These are phyloP conservation scores for Hymenoscyphus linearis DNA, from an alignment of 2,329 filamentous ascomycete species.

Conservation along the genomic window DNA sequence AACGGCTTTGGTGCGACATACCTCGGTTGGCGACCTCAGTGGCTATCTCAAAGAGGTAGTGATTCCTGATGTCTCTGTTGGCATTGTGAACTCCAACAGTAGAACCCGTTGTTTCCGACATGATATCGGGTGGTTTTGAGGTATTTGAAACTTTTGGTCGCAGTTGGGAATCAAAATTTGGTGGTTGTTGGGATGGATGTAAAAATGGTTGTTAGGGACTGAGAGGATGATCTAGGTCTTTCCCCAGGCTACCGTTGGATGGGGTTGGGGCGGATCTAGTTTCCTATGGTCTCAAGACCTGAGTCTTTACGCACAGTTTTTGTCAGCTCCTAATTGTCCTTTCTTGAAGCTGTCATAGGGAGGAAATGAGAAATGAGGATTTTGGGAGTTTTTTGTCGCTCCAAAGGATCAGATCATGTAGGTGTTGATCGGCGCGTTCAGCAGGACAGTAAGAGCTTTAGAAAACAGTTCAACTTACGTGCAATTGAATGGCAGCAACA, in stretches of 20 bases:
- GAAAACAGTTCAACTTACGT: background rate
- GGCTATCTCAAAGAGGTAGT: conserved; percentile 92
- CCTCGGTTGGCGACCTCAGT: conserved; percentile 97
- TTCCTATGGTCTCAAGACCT: background rate
- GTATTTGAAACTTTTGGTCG: background rate
- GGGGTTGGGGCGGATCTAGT: background rate
- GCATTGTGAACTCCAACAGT: background rate
- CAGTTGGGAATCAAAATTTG: background rate
- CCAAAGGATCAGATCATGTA: background rate
- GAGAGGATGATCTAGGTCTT: background rate
- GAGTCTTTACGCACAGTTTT: background rate
- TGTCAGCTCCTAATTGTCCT: background rate
- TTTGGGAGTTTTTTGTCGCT: background rate
- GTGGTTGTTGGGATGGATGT: background rate
- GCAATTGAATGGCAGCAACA: background rate
- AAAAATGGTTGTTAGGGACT: background rate
- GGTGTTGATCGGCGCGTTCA: background rate
- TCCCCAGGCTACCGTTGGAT: background rate
- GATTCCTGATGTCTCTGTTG: conserved; percentile 75
- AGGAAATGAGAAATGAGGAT: too few species aligned
- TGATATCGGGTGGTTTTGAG: background rate
- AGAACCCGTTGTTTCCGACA: background rate
- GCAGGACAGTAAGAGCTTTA: background rate
- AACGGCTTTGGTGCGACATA: conserved; percentile 39
- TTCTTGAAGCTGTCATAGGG: background rate